Conservation (phyloP, 257 asterid genomes). For the Linaria vulgaris region DNA sequence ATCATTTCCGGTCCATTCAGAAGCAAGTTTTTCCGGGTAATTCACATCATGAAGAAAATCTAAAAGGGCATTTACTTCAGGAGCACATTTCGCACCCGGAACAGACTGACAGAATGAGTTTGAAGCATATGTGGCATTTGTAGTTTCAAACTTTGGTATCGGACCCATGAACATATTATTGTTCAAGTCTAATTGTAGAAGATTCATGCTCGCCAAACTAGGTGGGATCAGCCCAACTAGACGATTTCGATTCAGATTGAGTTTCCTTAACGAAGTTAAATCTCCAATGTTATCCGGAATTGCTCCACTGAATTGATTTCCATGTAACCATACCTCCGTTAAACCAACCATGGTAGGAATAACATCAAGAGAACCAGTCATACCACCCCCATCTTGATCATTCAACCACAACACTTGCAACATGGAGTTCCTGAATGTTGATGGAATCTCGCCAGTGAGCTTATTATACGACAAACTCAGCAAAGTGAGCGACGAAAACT, state of each 20-base stretch:
- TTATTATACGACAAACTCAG: slow-evolving; percentile 55
- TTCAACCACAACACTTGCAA: slow-evolving; percentile 75
- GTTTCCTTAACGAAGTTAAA: slow-evolving; percentile 49
- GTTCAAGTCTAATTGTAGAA: slow-evolving; percentile 52
- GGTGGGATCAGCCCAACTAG: slow-evolving; percentile 67
- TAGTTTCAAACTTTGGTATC: slow-evolving; percentile 58
- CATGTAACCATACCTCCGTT: slow-evolving; percentile 61
- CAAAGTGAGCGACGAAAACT: slow-evolving; percentile 49
- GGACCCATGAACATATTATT: slow-evolving; percentile 86
- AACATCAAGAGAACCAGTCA: slow-evolving; percentile 57
- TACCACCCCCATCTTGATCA: slow-evolving; percentile 58
- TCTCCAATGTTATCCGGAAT: slow-evolving; percentile 66
- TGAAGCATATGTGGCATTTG: slow-evolving; percentile 37
- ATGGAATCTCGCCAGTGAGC: slow-evolving; percentile 52
- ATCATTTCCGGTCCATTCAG: slow-evolving; percentile 66
- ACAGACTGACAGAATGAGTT: slow-evolving; percentile 60
- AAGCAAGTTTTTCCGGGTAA: slow-evolving; percentile 58
- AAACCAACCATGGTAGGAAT: slow-evolving; percentile 58
- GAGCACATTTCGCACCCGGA: slow-evolving; percentile 62
- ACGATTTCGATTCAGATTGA: slow-evolving; percentile 56
- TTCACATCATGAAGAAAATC: slow-evolving; percentile 54
- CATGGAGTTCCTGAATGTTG: slow-evolving; percentile 51
- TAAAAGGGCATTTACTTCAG: slow-evolving; percentile 62
- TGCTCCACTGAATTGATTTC: slow-evolving; percentile 61
- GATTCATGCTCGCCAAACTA: slow-evolving; percentile 51